Conservation (phyloP, 2,329 filamentous ascomycete species). For the Bipolaris victoriae region DNA sequence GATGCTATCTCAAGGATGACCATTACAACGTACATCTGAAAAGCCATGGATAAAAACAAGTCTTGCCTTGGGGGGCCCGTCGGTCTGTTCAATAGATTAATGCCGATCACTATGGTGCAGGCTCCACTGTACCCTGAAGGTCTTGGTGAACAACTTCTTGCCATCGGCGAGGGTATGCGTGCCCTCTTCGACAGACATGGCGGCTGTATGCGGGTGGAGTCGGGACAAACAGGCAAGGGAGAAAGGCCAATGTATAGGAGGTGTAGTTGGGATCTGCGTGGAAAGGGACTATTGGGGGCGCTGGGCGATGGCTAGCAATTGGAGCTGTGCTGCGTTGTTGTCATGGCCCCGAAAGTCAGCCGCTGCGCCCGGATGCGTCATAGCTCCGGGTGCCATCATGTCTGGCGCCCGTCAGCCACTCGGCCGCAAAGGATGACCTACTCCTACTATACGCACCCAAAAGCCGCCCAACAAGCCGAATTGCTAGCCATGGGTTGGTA, state of each 20-base stretch:
- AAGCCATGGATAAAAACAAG: conserved; percentile 88
- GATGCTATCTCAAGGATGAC: neutral
- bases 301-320: neutral
- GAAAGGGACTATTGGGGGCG: neutral
- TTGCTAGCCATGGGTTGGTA: neutral
- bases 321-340: conserved; percentile 10
- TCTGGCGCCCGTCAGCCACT: conserved; percentile 1
- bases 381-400: conserved; percentile 6
- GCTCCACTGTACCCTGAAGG: conserved; percentile 58
- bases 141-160: conserved; percentile 65
- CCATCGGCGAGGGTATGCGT: conserved; percentile 60
- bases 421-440: neutral
- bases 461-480: neutral
- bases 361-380: conserved; percentile 19
- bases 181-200: conserved; percentile 57
- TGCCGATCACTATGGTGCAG: conserved; percentile 6
- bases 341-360: conserved; percentile 8
- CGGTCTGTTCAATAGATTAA: conserved; percentile 54
- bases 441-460: neutral
- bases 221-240: neutral
- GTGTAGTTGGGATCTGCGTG: neutral
- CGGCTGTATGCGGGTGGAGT: conserved; percentile 1
- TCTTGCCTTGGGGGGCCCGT: conserved; percentile 67
- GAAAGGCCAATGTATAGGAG: neutral
- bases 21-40: conserved; percentile 61